Conservation (phyloP, 257 asterid species). For the Solanum lycopersicoides region DNA sequence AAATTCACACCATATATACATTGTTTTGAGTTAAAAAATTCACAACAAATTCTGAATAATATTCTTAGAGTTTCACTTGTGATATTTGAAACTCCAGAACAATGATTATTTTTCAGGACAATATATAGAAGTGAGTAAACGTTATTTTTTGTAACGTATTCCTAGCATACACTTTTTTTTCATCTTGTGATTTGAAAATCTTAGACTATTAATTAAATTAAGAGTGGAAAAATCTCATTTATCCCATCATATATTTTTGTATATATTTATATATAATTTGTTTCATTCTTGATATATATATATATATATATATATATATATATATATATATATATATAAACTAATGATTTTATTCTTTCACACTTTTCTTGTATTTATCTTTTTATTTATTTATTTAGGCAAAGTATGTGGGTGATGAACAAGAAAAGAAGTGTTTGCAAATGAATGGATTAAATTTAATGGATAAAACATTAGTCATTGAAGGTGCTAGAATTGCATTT, state of each 20-base stretch:
- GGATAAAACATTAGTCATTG: slow-evolving; percentile 49
- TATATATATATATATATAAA: no score
- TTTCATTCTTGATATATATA: background rate
- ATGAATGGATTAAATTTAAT: slow-evolving; percentile 72
- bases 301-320: background rate
- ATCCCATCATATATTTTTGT: background rate
- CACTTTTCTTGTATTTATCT: background rate
- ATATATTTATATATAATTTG: background rate
- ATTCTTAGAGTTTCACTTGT: background rate
- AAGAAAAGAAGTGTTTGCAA: slow-evolving; percentile 47
- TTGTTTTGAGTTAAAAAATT: background rate
- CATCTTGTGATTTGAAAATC: background rate
- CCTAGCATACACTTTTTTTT: background rate
- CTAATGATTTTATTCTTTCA: background rate
- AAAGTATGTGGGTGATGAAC: slow-evolving; percentile 74
- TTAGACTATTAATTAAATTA: background rate
- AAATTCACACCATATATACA: background rate
- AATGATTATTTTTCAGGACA: no score
- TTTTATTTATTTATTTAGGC: slow-evolving; percentile 18
- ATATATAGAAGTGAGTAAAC: background rate
- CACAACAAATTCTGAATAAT: background rate
- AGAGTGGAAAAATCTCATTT: background rate
- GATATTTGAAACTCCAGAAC: background rate
- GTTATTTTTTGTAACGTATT: background rate
- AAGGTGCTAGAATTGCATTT: slow-evolving; percentile 73